Base-by-base conservation (phyloP, 2,329 filamentous ascomycete species). In the Pseudogymnoascus sp. region DNA sequence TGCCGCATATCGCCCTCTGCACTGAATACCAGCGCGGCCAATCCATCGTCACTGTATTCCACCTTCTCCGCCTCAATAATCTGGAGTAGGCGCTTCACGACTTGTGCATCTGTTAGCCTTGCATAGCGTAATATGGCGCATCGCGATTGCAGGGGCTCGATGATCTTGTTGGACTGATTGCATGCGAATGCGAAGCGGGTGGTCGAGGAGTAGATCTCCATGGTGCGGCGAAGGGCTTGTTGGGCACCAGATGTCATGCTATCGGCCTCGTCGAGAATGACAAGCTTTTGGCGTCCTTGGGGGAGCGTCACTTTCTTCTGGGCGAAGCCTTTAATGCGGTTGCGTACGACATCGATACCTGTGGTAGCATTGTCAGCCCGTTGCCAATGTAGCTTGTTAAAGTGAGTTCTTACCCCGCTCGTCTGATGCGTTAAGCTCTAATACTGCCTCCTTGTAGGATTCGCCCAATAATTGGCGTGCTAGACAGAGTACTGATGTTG, bases 161-260 rank as follows among this genome's bases (percentile, higher is more conserved):
- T 99, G 73, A 99, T 97, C 78, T 97, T 99, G 80, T 97, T 99
- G 66, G 90, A 94, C 79, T 96, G 91, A 75, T 99, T 99, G 81
- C 94, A 99, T 2, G 94, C 94, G 72, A 99, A 99, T 0, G 94
- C 94, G 72, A 99, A 99, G 63, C 94, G 85, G 2, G 94, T 99
- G 1, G 94, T 99, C 66, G 92, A 88, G 42, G 91, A 95, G 79
- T 97, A 97, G 60, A 97, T 99, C 75, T 99, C 94, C 94, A 99
- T 99, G 0, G 94, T 99, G 66, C 94, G 83, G 68, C 94, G 85
- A 36, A 99, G 83, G 19, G 94, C 94, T 77, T 97, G 94, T 74
- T 99, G 94, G 2, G 94, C 94, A 61, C 94, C 94, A 23, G 90
- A 90, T 0, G 94, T 99, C 94, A 99, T 99, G 74, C 88, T 92